These are phyloP conservation scores for Medicago arabica DNA, from an alignment of 306 rosid species.

Conservation along the genomic window DNA sequence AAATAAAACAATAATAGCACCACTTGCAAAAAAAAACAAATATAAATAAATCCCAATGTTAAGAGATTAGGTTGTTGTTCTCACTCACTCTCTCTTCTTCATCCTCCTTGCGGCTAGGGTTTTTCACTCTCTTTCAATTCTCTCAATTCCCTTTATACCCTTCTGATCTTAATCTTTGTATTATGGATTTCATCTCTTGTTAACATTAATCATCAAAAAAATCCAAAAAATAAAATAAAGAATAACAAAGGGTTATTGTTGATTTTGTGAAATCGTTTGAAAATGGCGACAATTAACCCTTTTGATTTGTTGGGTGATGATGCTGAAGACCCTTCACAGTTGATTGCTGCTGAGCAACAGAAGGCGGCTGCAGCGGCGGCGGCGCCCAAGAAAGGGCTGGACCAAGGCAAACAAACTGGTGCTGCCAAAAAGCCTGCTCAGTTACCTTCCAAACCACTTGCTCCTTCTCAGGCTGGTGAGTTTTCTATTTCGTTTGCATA, in stretches of 20 bases:
- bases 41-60: constrained; percentile 5
- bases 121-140: not conserved
- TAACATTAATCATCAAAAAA: not conserved
- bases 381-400: constrained; percentile 49
- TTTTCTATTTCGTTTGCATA: not conserved
- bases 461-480: constrained; percentile 92
- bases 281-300: constrained; percentile 86
- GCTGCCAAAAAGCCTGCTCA: constrained; percentile 61
- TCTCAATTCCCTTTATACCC: not conserved
- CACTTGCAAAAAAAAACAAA: not conserved
- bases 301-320: constrained; percentile 93
- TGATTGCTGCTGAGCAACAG: constrained; percentile 61
- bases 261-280: not conserved
- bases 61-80: constrained; percentile 19
- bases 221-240: not conserved
- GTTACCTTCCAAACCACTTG: constrained; percentile 83
- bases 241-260: not conserved
- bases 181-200: not conserved
- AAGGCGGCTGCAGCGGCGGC: constrained; percentile 47
- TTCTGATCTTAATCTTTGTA: not conserved
- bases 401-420: constrained; percentile 48
- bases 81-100: not conserved
- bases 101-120: constrained; percentile 14
- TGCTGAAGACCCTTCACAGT: constrained; percentile 84
- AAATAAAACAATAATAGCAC: too few relatives aligned